Base-by-base conservation (phyloP, 2,329 filamentous ascomycete species). In the Penicillium crustosum region DNA sequence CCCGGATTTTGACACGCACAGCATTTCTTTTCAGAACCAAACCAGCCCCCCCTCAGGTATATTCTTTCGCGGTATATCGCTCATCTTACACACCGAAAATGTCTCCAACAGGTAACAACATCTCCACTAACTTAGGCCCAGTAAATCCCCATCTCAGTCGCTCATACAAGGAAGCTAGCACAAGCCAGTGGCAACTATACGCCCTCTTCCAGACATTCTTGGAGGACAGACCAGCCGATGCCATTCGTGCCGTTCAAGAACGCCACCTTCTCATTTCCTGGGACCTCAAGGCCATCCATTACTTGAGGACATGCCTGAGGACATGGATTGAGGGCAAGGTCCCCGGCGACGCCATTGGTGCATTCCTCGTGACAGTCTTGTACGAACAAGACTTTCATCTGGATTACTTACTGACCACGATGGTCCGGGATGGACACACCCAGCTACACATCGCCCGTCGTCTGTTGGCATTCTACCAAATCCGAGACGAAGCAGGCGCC, bases 371-470 rank as follows among this genome's bases (percentile, higher is more conserved):
- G 15, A 39, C 4, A 2, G 17, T 53, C 25, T 39, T 57, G 7
- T 57, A 57, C 19, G 25, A 47, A 38, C 49, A 39, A 33, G 54
- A 57, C 21, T 53, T 41, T 19, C 54, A 57, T 13, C 19, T 57
- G 13, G 48, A 43, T 17, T 52, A 57, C 6, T 27, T 19, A 6
- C 23, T 57, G 9, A 57, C 54, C 10, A 33, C 23, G n/a, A 39
- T 57, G 49, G 49, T 57, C 10, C 19, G 33, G 15, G 35, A 33
- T 1, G 19, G 35, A 29, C 19, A 47, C 17, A 35, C 21, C 10
- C 49, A 41, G n/a, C 13, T 53, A 15, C 44, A 57, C 6, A 47
- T 57, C 6, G 49, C 49, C 17, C 54, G 49, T 19, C 41, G 33
- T 13, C 5, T 52, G 8, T 23, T 57, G 8, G 42, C 33, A 7